phyloP scores from a whole-genome alignment of 2,329 filamentous ascomycete genomes.

The Fusarium pininemorale region DNA sequence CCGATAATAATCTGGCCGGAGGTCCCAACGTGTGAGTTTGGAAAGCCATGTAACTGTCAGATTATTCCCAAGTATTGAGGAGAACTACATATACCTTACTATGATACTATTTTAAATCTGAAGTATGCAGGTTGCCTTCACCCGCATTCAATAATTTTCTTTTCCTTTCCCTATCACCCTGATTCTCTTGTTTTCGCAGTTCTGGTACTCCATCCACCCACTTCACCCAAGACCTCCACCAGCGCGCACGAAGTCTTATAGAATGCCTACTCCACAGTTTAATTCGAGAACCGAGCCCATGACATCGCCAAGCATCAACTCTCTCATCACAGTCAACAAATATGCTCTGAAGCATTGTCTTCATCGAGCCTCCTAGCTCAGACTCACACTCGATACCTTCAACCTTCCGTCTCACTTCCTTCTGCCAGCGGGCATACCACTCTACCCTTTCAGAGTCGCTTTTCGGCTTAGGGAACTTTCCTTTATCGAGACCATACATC shows the following conservation, averaged over 20 bases:
- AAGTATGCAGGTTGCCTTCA: fast-evolving
- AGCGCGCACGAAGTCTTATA: neutral
- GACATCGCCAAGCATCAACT: neutral
- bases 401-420: neutral
- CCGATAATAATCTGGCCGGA: neutral
- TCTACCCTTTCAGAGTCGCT: neutral
- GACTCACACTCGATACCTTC: neutral
- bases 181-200: neutral
- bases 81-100: neutral
- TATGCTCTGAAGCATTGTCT: neutral
- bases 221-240: neutral
- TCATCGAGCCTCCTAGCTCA: neutral
- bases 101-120: fast-evolving
- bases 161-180: fast-evolving
- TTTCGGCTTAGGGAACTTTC: neutral
- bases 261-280: neutral
- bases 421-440: neutral
- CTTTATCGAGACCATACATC: neutral
- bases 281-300: neutral
- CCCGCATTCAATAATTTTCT: neutral
- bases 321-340: neutral
- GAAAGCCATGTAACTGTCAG: neutral
- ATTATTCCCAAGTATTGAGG: neutral
- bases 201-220: neutral
- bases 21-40: neutral